Percentiles rank a stretch among this genome's conserved stretches.
phyloP scores from a whole-genome alignment of 2,329 filamentous ascomycete genomes.

The Pseudogymnoascus sp. region DNA sequence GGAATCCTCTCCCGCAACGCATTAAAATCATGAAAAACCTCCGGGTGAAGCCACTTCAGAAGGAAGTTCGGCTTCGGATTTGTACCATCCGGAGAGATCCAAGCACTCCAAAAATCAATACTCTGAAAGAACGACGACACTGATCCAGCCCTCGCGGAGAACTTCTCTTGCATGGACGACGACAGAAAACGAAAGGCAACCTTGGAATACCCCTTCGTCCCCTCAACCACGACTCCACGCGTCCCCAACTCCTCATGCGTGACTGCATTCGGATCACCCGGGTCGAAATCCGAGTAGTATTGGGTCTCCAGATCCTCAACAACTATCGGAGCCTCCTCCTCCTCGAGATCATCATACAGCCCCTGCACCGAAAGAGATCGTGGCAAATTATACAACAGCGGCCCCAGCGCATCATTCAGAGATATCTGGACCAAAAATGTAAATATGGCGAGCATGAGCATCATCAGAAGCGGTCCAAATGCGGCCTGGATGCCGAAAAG shows the following conservation, averaged over 20 bases:
- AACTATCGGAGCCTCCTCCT: not conserved
- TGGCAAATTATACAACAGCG: slow-evolving; percentile 26
- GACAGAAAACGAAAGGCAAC: slow-evolving; percentile 19
- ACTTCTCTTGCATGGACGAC: not conserved
- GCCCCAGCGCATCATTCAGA: slow-evolving; percentile 23
- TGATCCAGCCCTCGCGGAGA: not conserved
- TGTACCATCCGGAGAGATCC: slow-evolving; percentile 25
- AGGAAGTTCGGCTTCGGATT: slow-evolving; percentile 38
- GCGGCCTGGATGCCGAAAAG: slow-evolving; percentile 51
- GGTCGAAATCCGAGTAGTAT: slow-evolving; percentile 30
- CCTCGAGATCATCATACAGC: slow-evolving; percentile 12
- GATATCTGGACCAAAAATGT: slow-evolving; percentile 47
- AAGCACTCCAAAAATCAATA: slow-evolving; percentile 24
- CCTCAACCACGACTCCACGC: slow-evolving; percentile 1
- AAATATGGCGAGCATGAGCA: slow-evolving; percentile 50
- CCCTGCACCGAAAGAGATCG: slow-evolving; percentile 26
- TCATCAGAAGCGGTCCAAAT: slow-evolving; percentile 49
- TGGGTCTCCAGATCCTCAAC: slow-evolving; percentile 25
- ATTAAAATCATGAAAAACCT: slow-evolving; percentile 50
- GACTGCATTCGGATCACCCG: slow-evolving; percentile 14
- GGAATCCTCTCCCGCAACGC: slow-evolving; percentile 43
- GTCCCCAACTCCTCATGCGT: slow-evolving; percentile 21
- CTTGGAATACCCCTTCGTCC: slow-evolving; percentile 19
- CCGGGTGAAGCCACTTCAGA: slow-evolving; percentile 49
- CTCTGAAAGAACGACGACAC: not conserved